A percentile compares a stretch with the other conserved stretches of the same genome.
These are phyloP conservation scores for Fraxinus sp. DNA, from an alignment of 305 asterid species.

Conservation along the genomic window DNA sequence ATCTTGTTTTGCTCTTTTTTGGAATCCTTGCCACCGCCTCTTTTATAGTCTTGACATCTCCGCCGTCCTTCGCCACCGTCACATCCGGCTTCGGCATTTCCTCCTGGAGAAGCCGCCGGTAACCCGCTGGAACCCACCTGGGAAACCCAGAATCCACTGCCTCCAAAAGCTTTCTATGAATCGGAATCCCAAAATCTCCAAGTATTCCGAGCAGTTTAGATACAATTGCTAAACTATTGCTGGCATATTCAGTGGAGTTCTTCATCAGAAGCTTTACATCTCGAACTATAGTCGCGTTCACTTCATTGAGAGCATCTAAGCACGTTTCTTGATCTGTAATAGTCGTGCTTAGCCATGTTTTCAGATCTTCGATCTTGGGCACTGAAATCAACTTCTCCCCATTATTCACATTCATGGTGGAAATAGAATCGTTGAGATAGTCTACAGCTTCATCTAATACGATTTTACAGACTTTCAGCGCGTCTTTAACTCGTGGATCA, in stretches of 20 bases:
- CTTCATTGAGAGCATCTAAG: conserved; percentile 59
- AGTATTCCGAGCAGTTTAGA: conserved; percentile 45
- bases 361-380: conserved; percentile 37
- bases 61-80: conserved; percentile 69
- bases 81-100: conserved; percentile 46
- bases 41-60: conserved; percentile 41
- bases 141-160: conserved; percentile 37
- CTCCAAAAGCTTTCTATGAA: conserved; percentile 45
- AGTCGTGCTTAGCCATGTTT: conserved; percentile 70
- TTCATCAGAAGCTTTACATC: conserved; percentile 42
- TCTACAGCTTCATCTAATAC: conserved; percentile 64
- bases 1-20: conserved; percentile 49
- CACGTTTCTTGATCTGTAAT: conserved; percentile 76
- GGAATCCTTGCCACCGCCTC: conserved; percentile 64
- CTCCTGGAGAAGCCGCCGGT: conserved; percentile 62
- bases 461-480: conserved; percentile 46
- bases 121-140: conserved; percentile 57
- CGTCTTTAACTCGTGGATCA: conserved; percentile 36
- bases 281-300: conserved; percentile 39
- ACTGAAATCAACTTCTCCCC: conserved; percentile 29
- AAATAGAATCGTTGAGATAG: conserved; percentile 49
- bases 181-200: conserved; percentile 44
- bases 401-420: conserved; percentile 13
- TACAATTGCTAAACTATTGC: conserved; percentile 77
- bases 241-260: conserved; percentile 61